Conservation (phyloP, 306 rosid genomes). For the Castanopsis chinensis region DNA sequence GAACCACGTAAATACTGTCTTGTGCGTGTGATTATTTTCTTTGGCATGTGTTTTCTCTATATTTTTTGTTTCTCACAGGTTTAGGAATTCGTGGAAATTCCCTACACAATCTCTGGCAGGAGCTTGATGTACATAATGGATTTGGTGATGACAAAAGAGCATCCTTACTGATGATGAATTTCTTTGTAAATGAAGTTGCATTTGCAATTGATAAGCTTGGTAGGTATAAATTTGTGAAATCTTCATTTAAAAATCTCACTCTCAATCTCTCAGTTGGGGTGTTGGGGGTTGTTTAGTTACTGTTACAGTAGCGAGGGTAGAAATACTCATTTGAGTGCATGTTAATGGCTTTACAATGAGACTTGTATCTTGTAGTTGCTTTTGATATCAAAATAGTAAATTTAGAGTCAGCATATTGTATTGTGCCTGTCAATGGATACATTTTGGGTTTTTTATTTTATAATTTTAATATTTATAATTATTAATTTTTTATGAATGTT, state of each 20-base stretch:
- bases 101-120: slow-evolving; percentile 60
- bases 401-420: neutral
- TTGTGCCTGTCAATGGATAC: neutral
- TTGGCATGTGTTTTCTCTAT: too few species aligned
- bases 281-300: too few species aligned
- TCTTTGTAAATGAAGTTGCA: slow-evolving; percentile 65
- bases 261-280: neutral
- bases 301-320: too few species aligned
- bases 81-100: too few species aligned
- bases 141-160: slow-evolving; percentile 48
- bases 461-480: too few species aligned
- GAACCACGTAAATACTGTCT: too few species aligned
- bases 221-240: slow-evolving; percentile 34
- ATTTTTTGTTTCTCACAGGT: too few species aligned
- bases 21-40: too few species aligned
- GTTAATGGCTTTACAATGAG: neutral
- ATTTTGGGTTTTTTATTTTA: neutral
- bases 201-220: slow-evolving; percentile 77
- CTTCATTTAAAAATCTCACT: neutral
- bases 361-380: neutral
- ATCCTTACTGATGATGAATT: slow-evolving; percentile 76
- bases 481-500: neutral
- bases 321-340: neutral
- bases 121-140: slow-evolving; percentile 48
- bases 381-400: neutral